Percentiles rank a stretch among this genome's conserved stretches.
These are phyloP conservation scores for Ceriops tagal DNA, from an alignment of 345 rosid species.

Conservation along the genomic window DNA sequence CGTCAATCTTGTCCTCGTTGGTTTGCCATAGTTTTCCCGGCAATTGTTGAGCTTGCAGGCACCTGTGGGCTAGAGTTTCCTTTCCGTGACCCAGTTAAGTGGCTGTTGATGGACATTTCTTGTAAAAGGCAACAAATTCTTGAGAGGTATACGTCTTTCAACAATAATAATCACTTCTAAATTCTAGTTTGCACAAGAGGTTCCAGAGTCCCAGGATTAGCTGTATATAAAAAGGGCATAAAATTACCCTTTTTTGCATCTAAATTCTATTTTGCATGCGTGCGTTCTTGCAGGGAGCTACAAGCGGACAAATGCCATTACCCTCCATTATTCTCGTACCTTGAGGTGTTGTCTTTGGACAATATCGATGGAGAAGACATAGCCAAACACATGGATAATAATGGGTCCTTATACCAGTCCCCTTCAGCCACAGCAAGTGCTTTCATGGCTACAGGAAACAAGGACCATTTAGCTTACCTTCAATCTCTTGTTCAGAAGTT, in stretches of 20 bases:
- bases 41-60: conserved; percentile 47
- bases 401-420: conserved; percentile 60
- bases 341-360: conserved; percentile 42
- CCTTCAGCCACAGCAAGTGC: conserved; percentile 70
- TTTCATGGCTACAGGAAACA: conserved; percentile 50
- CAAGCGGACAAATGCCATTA: conserved; percentile 24
- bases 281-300: conserved; percentile 31
- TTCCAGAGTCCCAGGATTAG: too few species aligned
- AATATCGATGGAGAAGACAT: conserved; percentile 23
- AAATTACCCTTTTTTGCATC: too few species aligned
- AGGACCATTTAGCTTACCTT: conserved; percentile 40
- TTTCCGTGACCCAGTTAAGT: conserved; percentile 17
- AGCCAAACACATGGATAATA: conserved; percentile 20
- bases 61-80: conserved; percentile 33
- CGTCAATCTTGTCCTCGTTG: conserved; percentile 41
- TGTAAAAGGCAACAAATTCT: conserved; percentile 35
- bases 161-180: too few species aligned
- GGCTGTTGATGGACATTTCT: conserved; percentile 21
- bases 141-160: conserved; percentile 23
- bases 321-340: conserved; percentile 44
- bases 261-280: too few species aligned
- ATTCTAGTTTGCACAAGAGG: too few species aligned
- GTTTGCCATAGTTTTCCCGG: conserved; percentile 51
- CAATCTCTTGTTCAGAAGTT: conserved; percentile 37
- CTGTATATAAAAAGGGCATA: too few species aligned